Conservation (phyloP, 306 rosid species). For the Cicer pinnatifidum region DNA sequence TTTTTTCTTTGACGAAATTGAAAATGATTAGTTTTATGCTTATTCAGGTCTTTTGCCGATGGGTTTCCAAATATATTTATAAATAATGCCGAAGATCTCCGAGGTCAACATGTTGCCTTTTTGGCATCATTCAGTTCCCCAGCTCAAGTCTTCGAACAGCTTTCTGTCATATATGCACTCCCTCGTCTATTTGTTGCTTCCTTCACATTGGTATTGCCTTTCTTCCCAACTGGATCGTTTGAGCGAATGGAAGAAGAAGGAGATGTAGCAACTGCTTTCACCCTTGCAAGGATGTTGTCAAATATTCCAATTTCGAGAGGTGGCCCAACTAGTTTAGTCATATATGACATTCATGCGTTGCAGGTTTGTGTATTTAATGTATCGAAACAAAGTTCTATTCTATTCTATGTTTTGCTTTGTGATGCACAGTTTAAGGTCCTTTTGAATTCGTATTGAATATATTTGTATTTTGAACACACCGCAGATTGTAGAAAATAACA, state of each 20-base stretch:
- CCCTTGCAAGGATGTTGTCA: conserved; percentile 92
- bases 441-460: background rate
- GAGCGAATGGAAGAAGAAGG: conserved; percentile 99
- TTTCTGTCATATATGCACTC: conserved; percentile 88
- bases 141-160: conserved; percentile 90
- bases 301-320: conserved; percentile 95
- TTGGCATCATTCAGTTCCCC: conserved; percentile 92
- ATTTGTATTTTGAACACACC: background rate
- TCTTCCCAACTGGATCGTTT: conserved; percentile 97
- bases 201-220: conserved; percentile 92
- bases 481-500: no score
- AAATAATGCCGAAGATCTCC: conserved; percentile 85
- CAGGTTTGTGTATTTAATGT: conserved; percentile 64
- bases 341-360: conserved; percentile 94
- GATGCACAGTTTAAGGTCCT: conserved; percentile 23
- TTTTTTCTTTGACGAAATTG: background rate
- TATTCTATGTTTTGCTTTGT: conserved; percentile 25
- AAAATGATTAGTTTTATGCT: conserved; percentile 43
- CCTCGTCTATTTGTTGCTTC: conserved; percentile 93
- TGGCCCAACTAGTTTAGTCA: conserved; percentile 91
- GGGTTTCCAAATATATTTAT: conserved; percentile 91
- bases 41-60: conserved; percentile 86
- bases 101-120: conserved; percentile 96
- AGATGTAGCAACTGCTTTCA: conserved; percentile 98
- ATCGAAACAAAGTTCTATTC: conserved; percentile 28